Conservation (phyloP, 352 stramenopile species). For the Phytopythium ostracodes region DNA sequence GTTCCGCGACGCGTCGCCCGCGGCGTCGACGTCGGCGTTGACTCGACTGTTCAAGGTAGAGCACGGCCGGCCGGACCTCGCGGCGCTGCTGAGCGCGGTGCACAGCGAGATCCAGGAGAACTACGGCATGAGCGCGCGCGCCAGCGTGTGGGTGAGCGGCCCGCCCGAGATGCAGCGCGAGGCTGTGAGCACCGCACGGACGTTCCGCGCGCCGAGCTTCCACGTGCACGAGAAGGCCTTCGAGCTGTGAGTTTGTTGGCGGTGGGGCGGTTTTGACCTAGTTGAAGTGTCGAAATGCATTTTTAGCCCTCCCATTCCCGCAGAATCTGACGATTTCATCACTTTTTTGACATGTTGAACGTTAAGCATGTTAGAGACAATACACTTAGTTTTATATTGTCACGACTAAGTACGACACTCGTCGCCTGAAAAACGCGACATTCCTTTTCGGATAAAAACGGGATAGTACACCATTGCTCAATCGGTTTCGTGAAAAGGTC, state of each 20-base stretch:
- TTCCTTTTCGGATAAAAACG: too few relatives aligned
- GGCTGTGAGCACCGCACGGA: conserved; percentile 20
- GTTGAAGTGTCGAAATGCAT: too few relatives aligned
- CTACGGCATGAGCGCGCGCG: conserved; percentile 35
- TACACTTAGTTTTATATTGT: too few relatives aligned
- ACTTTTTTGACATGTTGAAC: too few relatives aligned
- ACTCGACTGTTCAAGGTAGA: conserved; percentile 31
- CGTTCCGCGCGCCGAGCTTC: conserved; percentile 30
- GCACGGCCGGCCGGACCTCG: conserved; percentile 36
- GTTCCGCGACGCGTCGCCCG: conserved; percentile 22
- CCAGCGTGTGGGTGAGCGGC: conserved; percentile 43
- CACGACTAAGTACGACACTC: too few relatives aligned
- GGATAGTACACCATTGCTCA: too few relatives aligned
- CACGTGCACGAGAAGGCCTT: conserved; percentile 48
- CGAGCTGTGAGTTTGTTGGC: conserved; percentile 20
- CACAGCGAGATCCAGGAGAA: conserved; percentile 49
- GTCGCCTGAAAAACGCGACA: too few relatives aligned
- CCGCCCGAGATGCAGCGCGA: conserved; percentile 33
- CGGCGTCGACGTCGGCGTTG: conserved; percentile 23
- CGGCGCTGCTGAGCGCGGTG: conserved; percentile 21
- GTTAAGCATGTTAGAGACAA: too few relatives aligned
- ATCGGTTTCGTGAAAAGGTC: too few relatives aligned
- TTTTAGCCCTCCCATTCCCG: too few relatives aligned
- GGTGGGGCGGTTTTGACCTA: too few relatives aligned
- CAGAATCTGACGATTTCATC: too few relatives aligned